These are phyloP conservation scores for Ascochyta clinopodiicola DNA, from an alignment of 2,329 filamentous ascomycete genomes.

Conservation along the genomic window DNA sequence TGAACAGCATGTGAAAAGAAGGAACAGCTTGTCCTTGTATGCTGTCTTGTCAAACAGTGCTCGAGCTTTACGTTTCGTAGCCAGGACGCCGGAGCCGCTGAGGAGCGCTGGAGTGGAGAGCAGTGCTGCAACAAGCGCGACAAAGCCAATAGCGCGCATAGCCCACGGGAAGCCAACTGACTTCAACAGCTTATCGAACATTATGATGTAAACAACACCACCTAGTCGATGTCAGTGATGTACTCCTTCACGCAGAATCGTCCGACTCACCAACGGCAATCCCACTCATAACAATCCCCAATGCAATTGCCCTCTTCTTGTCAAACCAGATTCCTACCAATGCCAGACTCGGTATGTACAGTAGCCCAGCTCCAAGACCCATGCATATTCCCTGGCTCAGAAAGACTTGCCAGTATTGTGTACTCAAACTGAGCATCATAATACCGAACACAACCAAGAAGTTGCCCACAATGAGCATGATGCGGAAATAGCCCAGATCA, in stretches of 20 bases:
- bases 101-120: constrained; percentile 47
- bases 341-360: constrained; percentile 48
- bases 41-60: constrained; percentile 44
- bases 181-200: constrained; percentile 41
- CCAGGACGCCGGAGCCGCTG: constrained; percentile 35
- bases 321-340: constrained; percentile 48
- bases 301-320: constrained; percentile 40
- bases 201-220: constrained; percentile 46
- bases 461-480: constrained; percentile 56
- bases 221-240: constrained; percentile 29
- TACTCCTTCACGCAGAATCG: neutral
- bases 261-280: constrained; percentile 46
- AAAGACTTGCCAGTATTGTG: constrained; percentile 61
- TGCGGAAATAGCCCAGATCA: constrained; percentile 53
- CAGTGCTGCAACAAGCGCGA: constrained; percentile 38
- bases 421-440: constrained; percentile 67
- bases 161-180: constrained; percentile 45
- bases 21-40: constrained; percentile 42
- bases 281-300: constrained; percentile 48
- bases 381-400: constrained; percentile 62
- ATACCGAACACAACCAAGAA: constrained; percentile 64
- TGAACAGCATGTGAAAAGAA: constrained; percentile 44
- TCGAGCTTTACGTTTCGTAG: constrained; percentile 39
- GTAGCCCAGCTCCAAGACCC: constrained; percentile 44
- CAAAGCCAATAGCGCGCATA: constrained; percentile 45